Evolutionary conservation across 2,329 filamentous ascomycete genomes (phyloP).

Genomic region (Penicillium decumbens): DNA sequence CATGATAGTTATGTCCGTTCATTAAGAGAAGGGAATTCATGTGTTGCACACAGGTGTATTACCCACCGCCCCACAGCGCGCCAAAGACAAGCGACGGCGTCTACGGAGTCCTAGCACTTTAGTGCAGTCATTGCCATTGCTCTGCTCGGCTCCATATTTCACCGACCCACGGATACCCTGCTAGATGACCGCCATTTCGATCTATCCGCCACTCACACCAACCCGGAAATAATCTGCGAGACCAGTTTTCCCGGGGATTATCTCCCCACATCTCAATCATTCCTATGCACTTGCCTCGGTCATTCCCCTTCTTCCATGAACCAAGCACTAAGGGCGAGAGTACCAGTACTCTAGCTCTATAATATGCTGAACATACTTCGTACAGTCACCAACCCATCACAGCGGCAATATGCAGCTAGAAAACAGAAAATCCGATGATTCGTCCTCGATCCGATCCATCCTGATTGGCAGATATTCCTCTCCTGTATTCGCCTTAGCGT

Average conservation of each 20-base stretch:
- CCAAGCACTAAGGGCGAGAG: background rate
- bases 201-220: background rate
- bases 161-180: conserved; percentile 1
- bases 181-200: background rate
- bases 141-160: conserved; percentile 6
- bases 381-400: background rate
- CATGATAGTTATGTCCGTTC: background rate
- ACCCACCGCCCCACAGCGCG: conserved; percentile 17
- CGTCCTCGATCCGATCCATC: background rate
- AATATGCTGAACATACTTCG: background rate
- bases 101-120: background rate
- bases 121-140: conserved; percentile 2
- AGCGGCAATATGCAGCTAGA: conserved; percentile 6
- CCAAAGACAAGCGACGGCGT: conserved; percentile 18
- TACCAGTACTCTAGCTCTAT: background rate
- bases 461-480: background rate
- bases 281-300: background rate
- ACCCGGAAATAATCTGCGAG: background rate
- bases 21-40: background rate
- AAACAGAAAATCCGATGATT: background rate
- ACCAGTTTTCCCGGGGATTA: background rate
- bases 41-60: background rate
- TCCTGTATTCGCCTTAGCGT: background rate
- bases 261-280: conserved; percentile 1
- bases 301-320: background rate